Evolutionary conservation across 257 asterid species (phyloP).

Genomic region (Fraxinus pennsylvanica): DNA sequence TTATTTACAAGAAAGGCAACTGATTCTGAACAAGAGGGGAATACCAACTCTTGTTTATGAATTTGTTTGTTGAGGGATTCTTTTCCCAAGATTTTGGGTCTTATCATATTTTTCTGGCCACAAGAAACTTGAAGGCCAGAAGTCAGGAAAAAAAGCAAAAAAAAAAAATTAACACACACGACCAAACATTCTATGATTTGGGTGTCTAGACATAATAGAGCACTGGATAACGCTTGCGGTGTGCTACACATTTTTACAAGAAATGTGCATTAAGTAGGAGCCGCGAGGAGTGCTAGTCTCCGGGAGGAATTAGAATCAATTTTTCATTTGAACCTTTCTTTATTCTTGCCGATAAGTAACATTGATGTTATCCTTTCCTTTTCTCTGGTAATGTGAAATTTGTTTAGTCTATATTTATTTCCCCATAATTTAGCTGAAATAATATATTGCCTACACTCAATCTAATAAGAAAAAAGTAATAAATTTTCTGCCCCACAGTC

Average conservation of each 20-base stretch:
- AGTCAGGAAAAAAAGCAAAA: neutral
- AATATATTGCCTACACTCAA: neutral
- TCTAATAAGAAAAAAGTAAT: too few relatives aligned
- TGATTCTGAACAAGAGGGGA: conserved; percentile 6
- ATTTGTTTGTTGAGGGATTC: neutral
- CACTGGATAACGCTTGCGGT: neutral
- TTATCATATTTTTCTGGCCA: neutral
- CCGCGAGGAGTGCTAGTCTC: neutral
- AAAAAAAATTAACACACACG: neutral
- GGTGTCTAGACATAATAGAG: conserved; percentile 5
- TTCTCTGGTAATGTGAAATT: conserved; percentile 4
- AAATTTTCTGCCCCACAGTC: neutral
- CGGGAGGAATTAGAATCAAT: neutral
- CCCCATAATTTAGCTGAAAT: too few relatives aligned
- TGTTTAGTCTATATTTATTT: neutral
- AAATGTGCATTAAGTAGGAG: conserved; percentile 3
- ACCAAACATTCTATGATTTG: neutral
- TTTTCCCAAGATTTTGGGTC: neutral
- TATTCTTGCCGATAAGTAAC: neutral
- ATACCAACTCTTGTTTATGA: neutral
- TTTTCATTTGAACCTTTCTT: neutral
- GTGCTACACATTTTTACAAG: conserved; percentile 14
- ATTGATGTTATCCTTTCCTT: neutral
- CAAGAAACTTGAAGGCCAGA: neutral
- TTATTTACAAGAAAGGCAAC: neutral